Conservation (phyloP, 2,329 filamentous ascomycete genomes). For the Aspergillus brasiliensis region DNA sequence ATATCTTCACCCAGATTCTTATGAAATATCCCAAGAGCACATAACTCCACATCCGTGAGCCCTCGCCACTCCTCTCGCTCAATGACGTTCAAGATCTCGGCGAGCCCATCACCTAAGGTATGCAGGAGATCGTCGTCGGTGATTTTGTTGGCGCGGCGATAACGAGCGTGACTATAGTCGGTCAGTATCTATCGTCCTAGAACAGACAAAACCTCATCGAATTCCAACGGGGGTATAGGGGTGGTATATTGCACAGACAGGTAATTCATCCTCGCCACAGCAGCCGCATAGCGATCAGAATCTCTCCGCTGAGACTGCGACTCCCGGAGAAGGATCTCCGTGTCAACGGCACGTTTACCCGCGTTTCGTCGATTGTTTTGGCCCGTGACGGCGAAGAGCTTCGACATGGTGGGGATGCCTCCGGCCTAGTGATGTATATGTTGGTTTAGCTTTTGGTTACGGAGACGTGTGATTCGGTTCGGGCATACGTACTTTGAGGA, state of each 20-base stretch:
- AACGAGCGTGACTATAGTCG: slow-evolving; percentile 47
- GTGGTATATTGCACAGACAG: slow-evolving; percentile 32
- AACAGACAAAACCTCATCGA: too few relatives aligned
- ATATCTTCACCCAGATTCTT: slow-evolving; percentile 64
- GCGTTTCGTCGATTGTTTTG: slow-evolving; percentile 48
- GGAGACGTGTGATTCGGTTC: neutral
- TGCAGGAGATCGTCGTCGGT: slow-evolving; percentile 61
- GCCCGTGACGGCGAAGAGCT: slow-evolving; percentile 48
- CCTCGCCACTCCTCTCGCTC: slow-evolving; percentile 65
- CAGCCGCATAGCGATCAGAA: slow-evolving; percentile 45
- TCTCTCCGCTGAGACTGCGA: slow-evolving; percentile 38
- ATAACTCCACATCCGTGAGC: slow-evolving; percentile 64
- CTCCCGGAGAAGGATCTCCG: slow-evolving; percentile 49
- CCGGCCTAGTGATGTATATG: slow-evolving; percentile 39
- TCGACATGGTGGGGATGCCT: slow-evolving; percentile 53
- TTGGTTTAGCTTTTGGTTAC: too few relatives aligned
- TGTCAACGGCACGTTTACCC: slow-evolving; percentile 53
- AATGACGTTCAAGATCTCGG: slow-evolving; percentile 63
- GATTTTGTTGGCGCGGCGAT: slow-evolving; percentile 58
- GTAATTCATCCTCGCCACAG: slow-evolving; percentile 62
- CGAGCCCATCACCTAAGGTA: slow-evolving; percentile 61
- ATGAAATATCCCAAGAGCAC: slow-evolving; percentile 66
- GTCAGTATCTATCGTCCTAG: too few relatives aligned
- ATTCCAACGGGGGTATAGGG: neutral
- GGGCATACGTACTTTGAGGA: slow-evolving; percentile 27